Evolutionary conservation across 2,329 filamentous ascomycete genomes (phyloP).

Genomic region (Neodidymelliopsis sp.): DNA sequence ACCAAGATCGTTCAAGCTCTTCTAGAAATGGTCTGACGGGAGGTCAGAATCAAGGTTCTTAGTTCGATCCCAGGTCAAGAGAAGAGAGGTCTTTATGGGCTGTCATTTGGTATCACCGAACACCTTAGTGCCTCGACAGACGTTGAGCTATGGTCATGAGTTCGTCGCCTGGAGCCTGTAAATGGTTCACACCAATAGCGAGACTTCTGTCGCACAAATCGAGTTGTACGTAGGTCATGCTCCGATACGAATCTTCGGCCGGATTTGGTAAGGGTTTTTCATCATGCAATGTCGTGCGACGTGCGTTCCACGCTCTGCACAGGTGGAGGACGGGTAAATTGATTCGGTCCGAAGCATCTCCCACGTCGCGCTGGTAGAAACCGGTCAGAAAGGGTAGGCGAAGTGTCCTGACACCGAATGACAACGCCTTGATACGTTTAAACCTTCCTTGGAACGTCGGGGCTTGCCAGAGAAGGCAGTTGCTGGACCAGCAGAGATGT

Average conservation of each 20-base stretch:
- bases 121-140: background rate
- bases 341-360: constrained; percentile 15
- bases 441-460: background rate
- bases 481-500: background rate
- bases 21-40: background rate
- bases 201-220: constrained; percentile 1
- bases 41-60: background rate
- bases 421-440: background rate
- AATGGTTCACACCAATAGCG: background rate
- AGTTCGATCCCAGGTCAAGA: constrained; percentile 3
- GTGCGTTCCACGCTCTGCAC: constrained; percentile 9
- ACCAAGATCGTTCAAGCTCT: background rate
- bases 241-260: constrained; percentile 9
- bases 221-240: constrained; percentile 7
- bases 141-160: constrained; percentile 17
- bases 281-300: constrained; percentile 19
- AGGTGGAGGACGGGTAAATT: constrained; percentile 18
- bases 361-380: background rate
- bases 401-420: background rate
- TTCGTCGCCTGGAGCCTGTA: constrained; percentile 1
- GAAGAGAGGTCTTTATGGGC: constrained; percentile 2
- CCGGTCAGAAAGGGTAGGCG: background rate
- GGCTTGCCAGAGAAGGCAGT: background rate
- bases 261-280: constrained; percentile 8
- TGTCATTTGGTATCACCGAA: constrained; percentile 13